A percentile compares a stretch with the other conserved stretches of the same genome.
Conservation (phyloP, 1,284 basidiomycete genomes). For the Pulveroboletus sp. region DNA sequence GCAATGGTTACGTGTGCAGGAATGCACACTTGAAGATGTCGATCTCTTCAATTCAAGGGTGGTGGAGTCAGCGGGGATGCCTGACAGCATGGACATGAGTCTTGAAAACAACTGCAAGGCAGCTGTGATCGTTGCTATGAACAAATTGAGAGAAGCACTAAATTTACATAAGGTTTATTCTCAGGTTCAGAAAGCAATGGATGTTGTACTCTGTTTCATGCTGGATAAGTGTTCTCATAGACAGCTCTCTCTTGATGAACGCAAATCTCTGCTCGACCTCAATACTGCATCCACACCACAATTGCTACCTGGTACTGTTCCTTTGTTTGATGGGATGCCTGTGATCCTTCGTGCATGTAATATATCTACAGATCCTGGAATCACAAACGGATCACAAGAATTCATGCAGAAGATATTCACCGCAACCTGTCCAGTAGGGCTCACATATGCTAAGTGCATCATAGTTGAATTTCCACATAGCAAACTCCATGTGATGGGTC, state of each 20-base stretch:
- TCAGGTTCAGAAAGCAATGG: too few relatives aligned
- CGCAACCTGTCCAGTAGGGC: not conserved
- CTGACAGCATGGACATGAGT: not conserved
- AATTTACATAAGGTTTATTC: not conserved
- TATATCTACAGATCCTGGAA: conserved; percentile 28
- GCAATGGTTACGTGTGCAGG: accelerated
- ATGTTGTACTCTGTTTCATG: too few relatives aligned
- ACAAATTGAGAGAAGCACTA: not conserved
- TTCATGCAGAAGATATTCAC: conserved; percentile 13
- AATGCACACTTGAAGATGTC: not conserved
- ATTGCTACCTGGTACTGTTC: not conserved
- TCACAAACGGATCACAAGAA: conserved; percentile 31
- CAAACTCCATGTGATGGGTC: not conserved
- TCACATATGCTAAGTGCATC: not conserved
- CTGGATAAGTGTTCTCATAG: too few relatives aligned
- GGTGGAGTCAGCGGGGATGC: not conserved
- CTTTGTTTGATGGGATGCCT: conserved; percentile 28
- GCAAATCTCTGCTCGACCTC: too few relatives aligned
- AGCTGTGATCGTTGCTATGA: not conserved
- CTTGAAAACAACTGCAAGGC: not conserved
- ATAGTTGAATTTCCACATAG: not conserved
- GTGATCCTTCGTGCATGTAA: conserved; percentile 26
- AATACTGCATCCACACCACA: not conserved
- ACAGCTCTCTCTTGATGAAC: too few relatives aligned
- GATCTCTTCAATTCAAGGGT: not conserved